Conservation (phyloP, 352 stramenopile genomes). For the Phytophthora cactorum region DNA sequence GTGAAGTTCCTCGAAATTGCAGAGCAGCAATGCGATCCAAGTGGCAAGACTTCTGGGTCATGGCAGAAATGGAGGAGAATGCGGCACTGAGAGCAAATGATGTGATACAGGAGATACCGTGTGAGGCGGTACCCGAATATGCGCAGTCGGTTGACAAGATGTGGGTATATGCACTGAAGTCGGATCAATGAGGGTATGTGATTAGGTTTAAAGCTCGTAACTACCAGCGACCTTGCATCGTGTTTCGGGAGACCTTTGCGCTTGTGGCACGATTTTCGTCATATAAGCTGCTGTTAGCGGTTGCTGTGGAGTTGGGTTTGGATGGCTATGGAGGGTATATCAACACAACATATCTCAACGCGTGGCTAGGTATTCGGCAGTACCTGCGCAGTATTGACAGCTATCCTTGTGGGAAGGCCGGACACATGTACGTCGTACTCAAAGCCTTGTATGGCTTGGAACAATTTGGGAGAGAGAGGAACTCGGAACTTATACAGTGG, state of each 20-base stretch:
- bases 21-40: constrained; percentile 11
- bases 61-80: constrained; percentile 14
- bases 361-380: background rate
- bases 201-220: too few species aligned
- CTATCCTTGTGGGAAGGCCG: background rate
- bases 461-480: background rate
- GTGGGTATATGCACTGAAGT: too few species aligned
- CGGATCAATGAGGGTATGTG: too few species aligned
- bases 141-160: too few species aligned
- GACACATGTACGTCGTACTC: constrained; percentile 7
- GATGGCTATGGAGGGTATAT: background rate
- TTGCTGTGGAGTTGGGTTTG: background rate
- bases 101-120: too few species aligned
- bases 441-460: constrained; percentile 1
- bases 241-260: too few species aligned
- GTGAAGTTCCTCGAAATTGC: constrained; percentile 4
- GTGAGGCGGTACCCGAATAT: too few species aligned
- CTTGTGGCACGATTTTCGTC: background rate
- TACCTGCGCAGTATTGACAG: background rate
- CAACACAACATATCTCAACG: background rate
- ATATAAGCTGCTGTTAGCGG: background rate
- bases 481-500: constrained; percentile 7
- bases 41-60: constrained; percentile 10
- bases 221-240: too few species aligned
- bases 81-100: background rate